Evolutionary conservation across 83 land plant species (phyloP).

Genomic region (Thuja plicata): DNA sequence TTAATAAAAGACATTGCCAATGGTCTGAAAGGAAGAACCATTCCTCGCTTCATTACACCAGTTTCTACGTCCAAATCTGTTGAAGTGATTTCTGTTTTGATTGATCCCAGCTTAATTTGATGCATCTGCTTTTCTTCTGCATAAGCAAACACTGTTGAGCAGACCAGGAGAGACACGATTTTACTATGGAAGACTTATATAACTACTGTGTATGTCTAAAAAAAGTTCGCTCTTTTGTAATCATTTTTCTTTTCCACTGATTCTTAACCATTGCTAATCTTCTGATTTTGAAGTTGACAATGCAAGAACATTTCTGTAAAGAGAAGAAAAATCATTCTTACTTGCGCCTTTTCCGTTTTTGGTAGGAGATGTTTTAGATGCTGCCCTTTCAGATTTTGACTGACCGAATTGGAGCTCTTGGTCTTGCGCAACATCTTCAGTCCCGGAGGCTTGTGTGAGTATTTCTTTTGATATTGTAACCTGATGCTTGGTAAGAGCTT

Average conservation of each 20-base stretch:
- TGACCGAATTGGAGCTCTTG: not conserved
- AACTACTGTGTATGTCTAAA: no score
- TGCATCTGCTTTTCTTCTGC: constrained; percentile 39
- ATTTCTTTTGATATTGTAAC: constrained; percentile 61
- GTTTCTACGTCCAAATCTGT: constrained; percentile 29
- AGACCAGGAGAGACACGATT: not conserved
- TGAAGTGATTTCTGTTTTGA: constrained; percentile 20
- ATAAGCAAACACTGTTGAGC: not conserved
- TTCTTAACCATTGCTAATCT: no score
- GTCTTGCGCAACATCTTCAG: not conserved
- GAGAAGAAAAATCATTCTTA: not conserved
- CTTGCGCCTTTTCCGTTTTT: not conserved
- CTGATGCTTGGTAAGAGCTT: constrained; percentile 71
- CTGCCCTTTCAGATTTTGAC: not conserved
- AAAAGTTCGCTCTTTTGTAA: no score
- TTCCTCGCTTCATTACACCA: constrained; percentile 59
- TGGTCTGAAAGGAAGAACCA: constrained; percentile 53
- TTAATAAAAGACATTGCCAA: constrained; percentile 66
- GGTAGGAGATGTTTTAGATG: not conserved
- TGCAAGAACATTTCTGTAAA: not conserved
- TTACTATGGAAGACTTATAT: not conserved
- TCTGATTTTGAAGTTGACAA: no score
- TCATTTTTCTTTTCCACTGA: no score
- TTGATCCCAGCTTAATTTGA: constrained; percentile 25
- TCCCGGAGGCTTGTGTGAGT: not conserved